Evolutionary conservation across 1,139 yeast species (phyloP), one percentile per base, ranked within the genome.

Genomic region (Candida sojae): DNA sequence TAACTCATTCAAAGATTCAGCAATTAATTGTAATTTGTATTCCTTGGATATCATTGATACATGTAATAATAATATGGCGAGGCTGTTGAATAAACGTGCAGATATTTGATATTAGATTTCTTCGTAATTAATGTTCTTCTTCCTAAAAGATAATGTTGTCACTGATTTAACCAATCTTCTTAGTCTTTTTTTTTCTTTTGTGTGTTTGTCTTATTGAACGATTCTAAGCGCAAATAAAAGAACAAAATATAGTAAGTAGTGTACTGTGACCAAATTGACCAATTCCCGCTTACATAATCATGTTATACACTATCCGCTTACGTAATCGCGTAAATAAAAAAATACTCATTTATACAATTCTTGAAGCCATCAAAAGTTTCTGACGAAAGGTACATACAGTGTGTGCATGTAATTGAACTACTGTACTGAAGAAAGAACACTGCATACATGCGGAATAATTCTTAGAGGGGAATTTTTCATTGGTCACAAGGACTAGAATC

Each of bases 21-120:
- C 68, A 40, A 73, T 60, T 36, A 73, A 53, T 52, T 67, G 67
- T 37, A 71, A 58, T 35, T 68, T 59, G 50, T 70, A 68, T 41
- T 66, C 66, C 40, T 59, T 57, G n/a, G 68, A 58, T 55, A 62
- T 55, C 61, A 56, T 57, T n/a, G 11, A 9, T 26, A 26, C 9
- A 6, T 26, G 29, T 26, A 26, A 26, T 8, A 17, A 17, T 17
- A 17, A 17, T 26, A 8, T 6, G 29, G 5, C 29, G 29, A 26
- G 9, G 9, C 29, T 26, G 29, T 26, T 3, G 9, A 4, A 26
- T 26, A 17, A 17, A 17, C 21, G 21, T 17, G 21, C 21, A 17
- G 21, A 17, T 17, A 17, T 17, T 17, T 17, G 21, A 17, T 17
- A 17, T 17, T 17, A 17, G 21, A 17, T 17, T 17, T 17, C 21